Conservation (phyloP, 306 rosid species). For the Ormosia emarginata region DNA sequence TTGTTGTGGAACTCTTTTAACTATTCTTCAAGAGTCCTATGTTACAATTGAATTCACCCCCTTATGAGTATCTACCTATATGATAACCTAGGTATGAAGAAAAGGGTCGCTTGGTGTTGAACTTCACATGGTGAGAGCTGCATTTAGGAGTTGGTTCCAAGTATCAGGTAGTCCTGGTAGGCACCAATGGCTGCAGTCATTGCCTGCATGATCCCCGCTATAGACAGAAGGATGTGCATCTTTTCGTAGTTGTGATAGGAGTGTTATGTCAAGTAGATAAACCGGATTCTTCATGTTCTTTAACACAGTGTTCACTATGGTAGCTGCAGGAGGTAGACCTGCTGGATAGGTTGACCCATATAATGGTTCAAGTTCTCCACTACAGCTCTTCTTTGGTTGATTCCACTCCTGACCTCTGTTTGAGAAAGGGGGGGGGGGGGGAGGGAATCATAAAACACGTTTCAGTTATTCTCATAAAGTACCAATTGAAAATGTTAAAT, state of each 20-base stretch:
- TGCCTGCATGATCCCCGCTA: constrained; percentile 43
- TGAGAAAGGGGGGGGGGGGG: not conserved
- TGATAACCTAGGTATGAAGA: not conserved
- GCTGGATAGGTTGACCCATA: constrained; percentile 70
- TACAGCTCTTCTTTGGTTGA: constrained; percentile 64
- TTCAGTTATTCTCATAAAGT: not conserved
- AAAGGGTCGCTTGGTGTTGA: not conserved
- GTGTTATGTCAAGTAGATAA: constrained; percentile 80
- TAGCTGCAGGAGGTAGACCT: constrained; percentile 68
- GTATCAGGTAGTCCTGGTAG: constrained; percentile 93
- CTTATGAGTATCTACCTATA: constrained; percentile 19
- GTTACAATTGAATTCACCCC: constrained; percentile 29
- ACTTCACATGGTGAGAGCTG: constrained; percentile 48
- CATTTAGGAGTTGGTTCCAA: constrained; percentile 83
- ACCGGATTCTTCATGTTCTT: constrained; percentile 57
- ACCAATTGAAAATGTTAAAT: not conserved
- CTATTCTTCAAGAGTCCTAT: constrained; percentile 16
- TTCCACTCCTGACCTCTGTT: constrained; percentile 91
- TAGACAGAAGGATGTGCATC: constrained; percentile 87
- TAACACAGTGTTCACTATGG: constrained; percentile 57
- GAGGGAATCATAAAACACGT: not conserved
- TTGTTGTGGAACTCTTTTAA: not conserved
- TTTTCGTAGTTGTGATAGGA: constrained; percentile 77
- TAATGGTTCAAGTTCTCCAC: constrained; percentile 68
- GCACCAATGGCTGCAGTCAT: constrained; percentile 97